Evolutionary conservation across 2,329 filamentous ascomycete species (phyloP).

Genomic region (Fusarium anthophilum): DNA sequence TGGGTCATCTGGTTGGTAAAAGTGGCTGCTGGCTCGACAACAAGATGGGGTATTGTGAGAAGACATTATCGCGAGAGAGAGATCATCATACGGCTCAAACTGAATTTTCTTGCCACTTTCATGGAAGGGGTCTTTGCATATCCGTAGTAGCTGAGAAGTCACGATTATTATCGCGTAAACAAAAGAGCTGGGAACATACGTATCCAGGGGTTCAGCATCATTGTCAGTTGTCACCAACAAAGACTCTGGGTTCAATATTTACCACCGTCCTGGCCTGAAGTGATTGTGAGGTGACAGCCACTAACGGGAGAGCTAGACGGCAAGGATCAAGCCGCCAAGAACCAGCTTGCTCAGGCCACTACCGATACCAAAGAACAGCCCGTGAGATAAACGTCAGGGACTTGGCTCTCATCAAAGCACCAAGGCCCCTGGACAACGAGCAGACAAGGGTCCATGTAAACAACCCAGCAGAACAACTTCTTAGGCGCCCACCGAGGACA

Average conservation of each 20-base stretch:
- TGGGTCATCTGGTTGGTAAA: constrained; percentile 14
- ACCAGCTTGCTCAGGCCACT: constrained; percentile 15
- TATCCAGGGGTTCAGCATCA: background rate
- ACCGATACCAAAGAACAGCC: background rate
- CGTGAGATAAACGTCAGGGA: constrained; percentile 25
- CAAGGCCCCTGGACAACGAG: constrained; percentile 34
- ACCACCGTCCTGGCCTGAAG: constrained; percentile 38
- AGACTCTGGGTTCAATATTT: constrained; percentile 19
- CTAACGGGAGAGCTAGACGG: constrained; percentile 28
- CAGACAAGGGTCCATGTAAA: constrained; percentile 26
- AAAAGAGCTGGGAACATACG: background rate
- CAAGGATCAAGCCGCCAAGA: constrained; percentile 25
- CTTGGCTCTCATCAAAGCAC: constrained; percentile 33
- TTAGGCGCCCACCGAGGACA: constrained; percentile 8
- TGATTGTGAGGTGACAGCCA: constrained; percentile 32
- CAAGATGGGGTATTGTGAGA: background rate
- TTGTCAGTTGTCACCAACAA: constrained; percentile 25
- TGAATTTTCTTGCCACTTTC: background rate
- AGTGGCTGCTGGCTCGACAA: constrained; percentile 34
- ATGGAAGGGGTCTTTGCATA: background rate
- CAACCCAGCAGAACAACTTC: constrained; percentile 34
- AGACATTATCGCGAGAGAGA: background rate
- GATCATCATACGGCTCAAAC: background rate
- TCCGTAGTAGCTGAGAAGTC: background rate
- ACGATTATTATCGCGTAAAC: background rate